Evolutionary conservation across 2,329 filamentous ascomycete genomes (phyloP).

Genomic region (Cyanodermella asteris): DNA sequence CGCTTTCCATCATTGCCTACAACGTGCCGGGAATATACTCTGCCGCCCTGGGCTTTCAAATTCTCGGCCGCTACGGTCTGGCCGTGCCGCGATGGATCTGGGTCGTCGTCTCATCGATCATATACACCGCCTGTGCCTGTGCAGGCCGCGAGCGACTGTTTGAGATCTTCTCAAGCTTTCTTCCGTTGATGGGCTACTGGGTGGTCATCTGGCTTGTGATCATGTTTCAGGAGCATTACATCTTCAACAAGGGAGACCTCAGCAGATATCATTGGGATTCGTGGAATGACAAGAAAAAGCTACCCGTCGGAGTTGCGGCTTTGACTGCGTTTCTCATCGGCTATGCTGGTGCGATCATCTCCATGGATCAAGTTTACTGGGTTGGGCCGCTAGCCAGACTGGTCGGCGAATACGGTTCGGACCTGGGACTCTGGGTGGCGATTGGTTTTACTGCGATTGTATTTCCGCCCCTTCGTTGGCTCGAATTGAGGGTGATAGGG

Average conservation of each 20-base stretch:
- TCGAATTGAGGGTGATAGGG: slow-evolving; percentile 14
- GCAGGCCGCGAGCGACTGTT: slow-evolving; percentile 38
- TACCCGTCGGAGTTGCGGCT: slow-evolving; percentile 41
- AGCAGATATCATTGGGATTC: slow-evolving; percentile 34
- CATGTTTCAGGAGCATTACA: slow-evolving; percentile 36
- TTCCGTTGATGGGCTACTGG: slow-evolving; percentile 52
- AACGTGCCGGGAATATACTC: slow-evolving; percentile 43
- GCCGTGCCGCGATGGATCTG: slow-evolving; percentile 40
- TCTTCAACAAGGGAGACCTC: slow-evolving; percentile 31
- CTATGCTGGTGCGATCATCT: slow-evolving; percentile 37
- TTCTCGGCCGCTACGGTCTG: slow-evolving; percentile 36
- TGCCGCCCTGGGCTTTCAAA: slow-evolving; percentile 45
- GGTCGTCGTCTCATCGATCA: slow-evolving; percentile 38
- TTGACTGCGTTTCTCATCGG: slow-evolving; percentile 39
- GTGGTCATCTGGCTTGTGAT: slow-evolving; percentile 43
- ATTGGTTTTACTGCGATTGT: slow-evolving; percentile 5
- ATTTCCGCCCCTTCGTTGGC: slow-evolving; percentile 11
- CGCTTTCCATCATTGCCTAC: slow-evolving; percentile 42
- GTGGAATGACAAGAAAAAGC: slow-evolving; percentile 36
- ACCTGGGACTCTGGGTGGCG: slow-evolving; percentile 7
- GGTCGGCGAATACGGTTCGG: slow-evolving; percentile 33
- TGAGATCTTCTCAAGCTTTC: slow-evolving; percentile 45
- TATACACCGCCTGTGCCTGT: slow-evolving; percentile 42
- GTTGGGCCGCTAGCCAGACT: slow-evolving; percentile 37
- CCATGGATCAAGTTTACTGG: slow-evolving; percentile 37